Percentiles rank a stretch among this genome's conserved stretches.
These are phyloP conservation scores for Alternaria gaisen DNA, from an alignment of 2,329 filamentous ascomycete species.

Conservation along the genomic window DNA sequence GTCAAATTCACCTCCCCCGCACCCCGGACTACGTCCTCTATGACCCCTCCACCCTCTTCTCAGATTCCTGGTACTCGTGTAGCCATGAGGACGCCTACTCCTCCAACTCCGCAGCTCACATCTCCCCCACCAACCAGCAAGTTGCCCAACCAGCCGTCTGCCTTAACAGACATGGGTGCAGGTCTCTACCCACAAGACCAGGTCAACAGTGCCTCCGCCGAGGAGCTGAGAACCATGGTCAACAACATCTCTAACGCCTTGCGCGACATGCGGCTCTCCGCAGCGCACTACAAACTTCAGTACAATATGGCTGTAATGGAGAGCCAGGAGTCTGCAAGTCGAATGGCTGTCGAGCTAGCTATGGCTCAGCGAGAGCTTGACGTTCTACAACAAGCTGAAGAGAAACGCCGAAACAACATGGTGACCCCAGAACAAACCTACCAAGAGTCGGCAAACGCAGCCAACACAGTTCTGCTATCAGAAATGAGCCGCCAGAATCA, in stretches of 20 bases:
- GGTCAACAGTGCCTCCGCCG: slow-evolving; percentile 61
- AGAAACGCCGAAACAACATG: slow-evolving; percentile 67
- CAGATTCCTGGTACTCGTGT: slow-evolving; percentile 59
- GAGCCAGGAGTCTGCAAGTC: slow-evolving; percentile 83
- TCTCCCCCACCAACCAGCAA: slow-evolving; percentile 58
- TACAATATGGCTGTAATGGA: slow-evolving; percentile 85
- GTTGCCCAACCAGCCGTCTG: slow-evolving; percentile 36
- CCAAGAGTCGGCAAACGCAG: slow-evolving; percentile 59
- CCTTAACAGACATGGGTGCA: slow-evolving; percentile 43
- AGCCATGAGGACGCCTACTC: slow-evolving; percentile 59
- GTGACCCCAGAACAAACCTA: slow-evolving; percentile 63
- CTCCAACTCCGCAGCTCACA: slow-evolving; percentile 58
- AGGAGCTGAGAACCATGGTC: slow-evolving; percentile 64
- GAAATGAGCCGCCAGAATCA: slow-evolving; percentile 66
- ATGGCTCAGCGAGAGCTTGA: slow-evolving; percentile 91
- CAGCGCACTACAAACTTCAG: slow-evolving; percentile 90
- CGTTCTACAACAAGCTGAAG: slow-evolving; percentile 77
- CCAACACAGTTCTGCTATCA: slow-evolving; percentile 65
- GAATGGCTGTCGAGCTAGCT: slow-evolving; percentile 88
- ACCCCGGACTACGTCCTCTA: slow-evolving; percentile 59
- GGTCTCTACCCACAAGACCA: slow-evolving; percentile 60
- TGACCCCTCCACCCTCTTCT: slow-evolving; percentile 71
- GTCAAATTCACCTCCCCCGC: slow-evolving; percentile 51
- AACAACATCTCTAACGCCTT: slow-evolving; percentile 61
- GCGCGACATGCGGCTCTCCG: slow-evolving; percentile 79